Evolutionary conservation across 768 basidiomycete species (phyloP).

Genomic region (Suillus clintonianus): DNA sequence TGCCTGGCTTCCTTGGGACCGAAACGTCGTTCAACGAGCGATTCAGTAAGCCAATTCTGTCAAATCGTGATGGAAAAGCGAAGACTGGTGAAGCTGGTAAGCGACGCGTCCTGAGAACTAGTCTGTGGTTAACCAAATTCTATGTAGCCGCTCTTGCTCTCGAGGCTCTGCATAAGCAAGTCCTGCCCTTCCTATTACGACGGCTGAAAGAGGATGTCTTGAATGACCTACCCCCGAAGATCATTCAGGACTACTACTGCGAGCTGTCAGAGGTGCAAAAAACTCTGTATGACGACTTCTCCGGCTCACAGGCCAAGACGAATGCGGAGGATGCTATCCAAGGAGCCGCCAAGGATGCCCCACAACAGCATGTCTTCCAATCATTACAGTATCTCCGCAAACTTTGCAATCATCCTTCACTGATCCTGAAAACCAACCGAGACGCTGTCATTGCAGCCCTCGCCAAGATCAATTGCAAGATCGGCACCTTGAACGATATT

Average conservation of each 20-base stretch:
- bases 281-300: constrained; percentile 91
- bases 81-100: constrained; percentile 93
- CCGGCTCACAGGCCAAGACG: constrained; percentile 69
- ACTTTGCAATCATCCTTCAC: constrained; percentile 94
- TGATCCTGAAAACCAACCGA: constrained; percentile 78
- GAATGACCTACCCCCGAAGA: constrained; percentile 95
- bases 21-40: constrained; percentile 93
- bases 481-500: constrained; percentile 67
- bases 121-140: constrained; percentile 3
- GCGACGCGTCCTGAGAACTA: constrained; percentile 25
- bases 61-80: constrained; percentile 92
- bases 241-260: constrained; percentile 99
- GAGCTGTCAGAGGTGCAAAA: constrained; percentile 95
- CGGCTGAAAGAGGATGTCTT: constrained; percentile 97
- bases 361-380: constrained; percentile 92
- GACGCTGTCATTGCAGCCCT: constrained; percentile 61
- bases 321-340: constrained; percentile 68
- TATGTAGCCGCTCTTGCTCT: constrained; percentile 83
- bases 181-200: constrained; percentile 95
- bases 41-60: constrained; percentile 93
- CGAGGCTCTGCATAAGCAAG: constrained; percentile 97
- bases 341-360: constrained; percentile 35
- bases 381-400: constrained; percentile 96
- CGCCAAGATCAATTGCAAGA: constrained; percentile 49
- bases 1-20: constrained; percentile 99